Evolutionary conservation across 768 basidiomycete species (phyloP).

Genomic region (Termitomyces sp.): DNA sequence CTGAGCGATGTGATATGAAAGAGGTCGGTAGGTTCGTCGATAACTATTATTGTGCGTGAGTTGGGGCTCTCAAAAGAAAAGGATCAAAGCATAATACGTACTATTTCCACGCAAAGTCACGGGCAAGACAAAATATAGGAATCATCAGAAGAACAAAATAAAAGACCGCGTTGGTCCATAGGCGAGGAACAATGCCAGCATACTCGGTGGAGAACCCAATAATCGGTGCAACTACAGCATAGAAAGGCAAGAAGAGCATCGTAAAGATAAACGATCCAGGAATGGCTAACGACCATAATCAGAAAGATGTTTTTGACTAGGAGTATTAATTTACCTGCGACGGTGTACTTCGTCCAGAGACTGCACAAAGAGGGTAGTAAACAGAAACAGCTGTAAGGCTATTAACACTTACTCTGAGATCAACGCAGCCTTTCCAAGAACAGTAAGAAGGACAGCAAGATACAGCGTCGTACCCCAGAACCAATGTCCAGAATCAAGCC

Average conservation of each 20-base stretch:
- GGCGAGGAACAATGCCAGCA: conserved; percentile 78
- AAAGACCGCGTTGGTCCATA: conserved; percentile 88
- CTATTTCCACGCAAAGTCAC: conserved; percentile 99
- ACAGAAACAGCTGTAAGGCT: neutral
- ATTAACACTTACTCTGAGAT: conserved; percentile 84
- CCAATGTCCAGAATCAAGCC: conserved; percentile 92
- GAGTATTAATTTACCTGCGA: conserved; percentile 58
- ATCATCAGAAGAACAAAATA: conserved; percentile 86
- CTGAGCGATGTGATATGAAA: conserved; percentile 97
- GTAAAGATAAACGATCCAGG: conserved; percentile 96
- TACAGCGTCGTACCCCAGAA: conserved; percentile 99
- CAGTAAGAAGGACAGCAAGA: conserved; percentile 88
- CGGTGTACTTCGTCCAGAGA: conserved; percentile 99
- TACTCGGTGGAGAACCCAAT: conserved; percentile 92
- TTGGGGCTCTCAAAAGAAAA: conserved; percentile 8
- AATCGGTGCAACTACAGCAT: conserved; percentile 81
- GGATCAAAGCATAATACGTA: conserved; percentile 38
- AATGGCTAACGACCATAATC: conserved; percentile 57
- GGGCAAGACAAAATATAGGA: conserved; percentile 78
- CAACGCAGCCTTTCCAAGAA: conserved; percentile 94
- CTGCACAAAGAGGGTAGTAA: conserved; percentile 37
- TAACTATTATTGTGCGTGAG: conserved; percentile 53
- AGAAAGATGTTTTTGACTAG: neutral
- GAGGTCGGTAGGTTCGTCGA: conserved; percentile 83
- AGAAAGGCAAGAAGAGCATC: conserved; percentile 93